Conservation (phyloP, 805 yeast genomes). For the Tetrapisispora fleetii region DNA sequence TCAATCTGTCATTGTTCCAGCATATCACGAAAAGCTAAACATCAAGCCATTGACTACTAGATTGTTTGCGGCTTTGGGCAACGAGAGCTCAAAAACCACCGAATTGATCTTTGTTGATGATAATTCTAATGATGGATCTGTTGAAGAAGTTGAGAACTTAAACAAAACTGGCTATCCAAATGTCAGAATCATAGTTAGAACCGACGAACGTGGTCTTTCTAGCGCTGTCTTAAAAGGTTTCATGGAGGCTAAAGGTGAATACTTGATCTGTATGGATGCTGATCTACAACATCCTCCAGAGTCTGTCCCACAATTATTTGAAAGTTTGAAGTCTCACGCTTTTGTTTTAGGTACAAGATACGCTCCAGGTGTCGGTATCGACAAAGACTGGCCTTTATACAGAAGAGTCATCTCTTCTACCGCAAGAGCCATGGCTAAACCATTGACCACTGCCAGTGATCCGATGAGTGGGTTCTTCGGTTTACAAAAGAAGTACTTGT, state of each 20-base stretch:
- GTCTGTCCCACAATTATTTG: constrained; percentile 37
- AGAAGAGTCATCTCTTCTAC: constrained; percentile 41
- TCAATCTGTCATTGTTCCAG: constrained; percentile 39
- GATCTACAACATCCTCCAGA: constrained; percentile 48
- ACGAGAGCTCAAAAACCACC: constrained; percentile 32
- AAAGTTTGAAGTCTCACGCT: constrained; percentile 33
- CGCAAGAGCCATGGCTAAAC: constrained; percentile 40
- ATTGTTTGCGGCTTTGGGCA: constrained; percentile 40
- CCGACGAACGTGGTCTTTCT: constrained; percentile 40
- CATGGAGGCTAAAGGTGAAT: constrained; percentile 37
- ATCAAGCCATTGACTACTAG: constrained; percentile 41
- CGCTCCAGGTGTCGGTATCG: constrained; percentile 46
- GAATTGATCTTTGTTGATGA: constrained; percentile 44
- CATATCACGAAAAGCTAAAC: constrained; percentile 41
- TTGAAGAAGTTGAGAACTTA: constrained; percentile 39
- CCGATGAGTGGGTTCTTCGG: constrained; percentile 49
- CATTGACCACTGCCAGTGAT: constrained; percentile 42
- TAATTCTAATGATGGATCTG: constrained; percentile 43
- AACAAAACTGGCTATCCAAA: constrained; percentile 36
- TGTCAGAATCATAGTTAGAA: constrained; percentile 40
- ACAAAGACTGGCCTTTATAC: constrained; percentile 44
- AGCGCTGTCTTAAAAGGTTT: constrained; percentile 43
- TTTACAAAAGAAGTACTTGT: constrained; percentile 36
- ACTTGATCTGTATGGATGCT: constrained; percentile 44
- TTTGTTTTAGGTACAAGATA: constrained; percentile 43